These are phyloP conservation scores for Leccinum solheimii DNA, from an alignment of 1,284 basidiomycete species.

Conservation along the genomic window DNA sequence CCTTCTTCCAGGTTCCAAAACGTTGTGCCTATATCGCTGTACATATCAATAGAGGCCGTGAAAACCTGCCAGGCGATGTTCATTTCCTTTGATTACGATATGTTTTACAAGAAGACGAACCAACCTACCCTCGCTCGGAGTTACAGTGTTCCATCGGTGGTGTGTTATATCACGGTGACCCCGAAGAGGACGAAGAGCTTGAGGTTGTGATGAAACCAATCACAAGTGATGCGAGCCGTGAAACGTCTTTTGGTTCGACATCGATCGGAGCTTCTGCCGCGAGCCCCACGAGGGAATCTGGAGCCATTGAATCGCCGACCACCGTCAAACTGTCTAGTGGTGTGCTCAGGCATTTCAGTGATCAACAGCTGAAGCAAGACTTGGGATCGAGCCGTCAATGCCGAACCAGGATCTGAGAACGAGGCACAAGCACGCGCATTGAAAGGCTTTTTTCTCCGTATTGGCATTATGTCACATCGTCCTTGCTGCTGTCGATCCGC, in stretches of 20 bases:
- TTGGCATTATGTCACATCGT: constrained; percentile 96
- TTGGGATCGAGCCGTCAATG: constrained; percentile 45
- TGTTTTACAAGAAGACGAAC: constrained; percentile 79
- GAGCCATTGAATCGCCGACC: constrained; percentile 12
- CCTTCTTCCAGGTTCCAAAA: constrained; percentile 68
- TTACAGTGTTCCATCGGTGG: constrained; percentile 94
- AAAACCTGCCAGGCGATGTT: constrained; percentile 84
- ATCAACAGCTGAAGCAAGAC: constrained; percentile 52
- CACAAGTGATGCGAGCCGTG: constrained; percentile 14
- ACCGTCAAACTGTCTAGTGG: constrained; percentile 42
- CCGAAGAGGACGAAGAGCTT: constrained; percentile 35
- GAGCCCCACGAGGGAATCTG: too few species aligned
- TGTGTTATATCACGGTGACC: constrained; percentile 74
- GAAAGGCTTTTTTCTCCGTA: constrained; percentile 92
- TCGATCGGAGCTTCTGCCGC: constrained; percentile 13
- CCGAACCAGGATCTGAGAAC: constrained; percentile 57
- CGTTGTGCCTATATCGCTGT: constrained; percentile 95
- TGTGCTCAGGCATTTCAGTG: constrained; percentile 56
- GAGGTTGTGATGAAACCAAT: constrained; percentile 19
- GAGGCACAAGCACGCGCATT: constrained; percentile 70
- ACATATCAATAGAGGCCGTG: constrained; percentile 94
- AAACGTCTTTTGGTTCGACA: constrained; percentile 34
- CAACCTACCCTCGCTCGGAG: constrained; percentile 82
- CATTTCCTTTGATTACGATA: constrained; percentile 93
- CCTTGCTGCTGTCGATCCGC: constrained; percentile 70